Conservation (phyloP, 768 basidiomycete genomes). For the Mycena alexandri region DNA sequence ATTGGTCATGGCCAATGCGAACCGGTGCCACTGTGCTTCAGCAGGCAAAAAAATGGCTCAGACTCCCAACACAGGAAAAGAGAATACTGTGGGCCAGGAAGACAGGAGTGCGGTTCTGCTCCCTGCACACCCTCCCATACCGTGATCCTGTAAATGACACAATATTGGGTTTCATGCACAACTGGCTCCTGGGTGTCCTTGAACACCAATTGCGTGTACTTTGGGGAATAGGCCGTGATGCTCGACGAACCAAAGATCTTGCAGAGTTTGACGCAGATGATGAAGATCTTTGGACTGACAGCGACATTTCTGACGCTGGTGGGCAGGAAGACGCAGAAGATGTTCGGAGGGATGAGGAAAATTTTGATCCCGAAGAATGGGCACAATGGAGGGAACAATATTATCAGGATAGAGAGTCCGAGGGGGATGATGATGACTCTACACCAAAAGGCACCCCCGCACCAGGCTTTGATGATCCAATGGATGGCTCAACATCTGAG, state of each 20-base stretch:
- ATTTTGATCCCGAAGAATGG: background rate
- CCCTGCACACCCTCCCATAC: constrained; percentile 31
- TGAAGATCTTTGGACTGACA: constrained; percentile 22
- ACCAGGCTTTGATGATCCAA: too few species aligned
- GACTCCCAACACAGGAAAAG: constrained; percentile 16
- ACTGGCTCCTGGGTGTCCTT: background rate
- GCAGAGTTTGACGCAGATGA: constrained; percentile 19
- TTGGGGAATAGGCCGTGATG: constrained; percentile 26
- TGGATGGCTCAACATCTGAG: too few species aligned
- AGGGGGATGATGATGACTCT: background rate
- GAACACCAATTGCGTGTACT: too few species aligned
- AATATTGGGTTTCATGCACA: constrained; percentile 4
- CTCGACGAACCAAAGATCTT: constrained; percentile 7
- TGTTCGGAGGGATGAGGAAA: background rate
- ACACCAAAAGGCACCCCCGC: too few species aligned
- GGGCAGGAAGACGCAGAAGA: background rate
- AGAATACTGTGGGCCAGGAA: too few species aligned
- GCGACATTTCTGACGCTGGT: constrained; percentile 23
- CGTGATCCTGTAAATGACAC: constrained; percentile 35
- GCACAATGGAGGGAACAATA: constrained; percentile 4
- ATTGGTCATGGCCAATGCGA: constrained; percentile 27
- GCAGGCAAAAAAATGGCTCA: constrained; percentile 33
- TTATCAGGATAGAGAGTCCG: background rate
- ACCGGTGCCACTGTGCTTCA: constrained; percentile 24
- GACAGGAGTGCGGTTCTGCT: constrained; percentile 35